A percentile compares a stretch with the other conserved stretches of the same genome.
These are phyloP conservation scores for Candida ortonii DNA, from an alignment of 805 yeast species.

Conservation along the genomic window DNA sequence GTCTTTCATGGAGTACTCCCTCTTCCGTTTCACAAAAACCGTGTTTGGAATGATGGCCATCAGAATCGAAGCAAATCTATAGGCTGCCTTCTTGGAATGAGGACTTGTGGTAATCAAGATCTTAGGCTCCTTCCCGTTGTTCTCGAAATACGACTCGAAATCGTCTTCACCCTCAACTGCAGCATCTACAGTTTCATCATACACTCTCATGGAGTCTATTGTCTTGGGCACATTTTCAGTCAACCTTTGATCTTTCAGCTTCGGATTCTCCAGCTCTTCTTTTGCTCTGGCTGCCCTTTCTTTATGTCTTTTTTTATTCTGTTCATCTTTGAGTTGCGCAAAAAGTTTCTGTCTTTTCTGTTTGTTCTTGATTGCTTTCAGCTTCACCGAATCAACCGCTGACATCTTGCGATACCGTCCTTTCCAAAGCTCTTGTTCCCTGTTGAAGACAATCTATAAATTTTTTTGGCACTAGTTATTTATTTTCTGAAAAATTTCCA, in stretches of 20 bases:
- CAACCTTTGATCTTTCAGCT: constrained; percentile 74
- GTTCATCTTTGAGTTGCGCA: constrained; percentile 69
- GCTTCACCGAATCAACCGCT: constrained; percentile 37
- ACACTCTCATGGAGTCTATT: constrained; percentile 78
- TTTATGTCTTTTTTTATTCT: constrained; percentile 73
- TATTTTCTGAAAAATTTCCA: no score
- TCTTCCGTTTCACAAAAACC: constrained; percentile 82
- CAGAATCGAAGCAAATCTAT: constrained; percentile 83
- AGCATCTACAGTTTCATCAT: constrained; percentile 72
- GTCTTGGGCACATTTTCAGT: constrained; percentile 77
- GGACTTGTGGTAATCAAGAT: constrained; percentile 87
- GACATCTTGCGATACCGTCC: no score
- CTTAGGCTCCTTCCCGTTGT: constrained; percentile 64
- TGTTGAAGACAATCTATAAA: constrained; percentile 1
- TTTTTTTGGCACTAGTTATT: constrained; percentile 4
- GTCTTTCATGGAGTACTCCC: constrained; percentile 79
- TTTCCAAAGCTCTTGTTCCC: no score
- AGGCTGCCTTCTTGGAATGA: constrained; percentile 80
- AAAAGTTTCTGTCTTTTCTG: constrained; percentile 74
- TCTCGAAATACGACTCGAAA: constrained; percentile 55
- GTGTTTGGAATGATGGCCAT: constrained; percentile 83
- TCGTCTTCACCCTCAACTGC: constrained; percentile 64
- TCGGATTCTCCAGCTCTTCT: constrained; percentile 82
- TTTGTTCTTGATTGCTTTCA: constrained; percentile 63
- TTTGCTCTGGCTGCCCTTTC: constrained; percentile 80